Conservation (phyloP, 2,329 filamentous ascomycete species). For the Sporothrix sp. region DNA sequence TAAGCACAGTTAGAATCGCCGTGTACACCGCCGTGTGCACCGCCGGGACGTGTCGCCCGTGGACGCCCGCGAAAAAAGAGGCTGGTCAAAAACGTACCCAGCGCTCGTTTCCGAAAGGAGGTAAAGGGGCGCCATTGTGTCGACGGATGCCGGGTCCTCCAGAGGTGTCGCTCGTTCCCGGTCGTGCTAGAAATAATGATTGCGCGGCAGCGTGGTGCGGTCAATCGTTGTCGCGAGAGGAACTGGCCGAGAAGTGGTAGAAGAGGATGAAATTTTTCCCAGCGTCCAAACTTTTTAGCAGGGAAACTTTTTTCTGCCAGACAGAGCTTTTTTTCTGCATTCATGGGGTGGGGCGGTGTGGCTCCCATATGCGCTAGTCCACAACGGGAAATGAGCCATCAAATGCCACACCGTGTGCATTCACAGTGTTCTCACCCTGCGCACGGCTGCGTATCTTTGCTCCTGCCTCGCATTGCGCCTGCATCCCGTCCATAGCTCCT, state of each 20-base stretch:
- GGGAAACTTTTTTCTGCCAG: conserved; percentile 19
- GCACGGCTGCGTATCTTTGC: not conserved
- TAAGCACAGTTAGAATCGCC: conserved; percentile 29
- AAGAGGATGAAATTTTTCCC: conserved; percentile 16
- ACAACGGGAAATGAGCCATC: not conserved
- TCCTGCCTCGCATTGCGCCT: not conserved
- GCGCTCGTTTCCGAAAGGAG: conserved; percentile 91
- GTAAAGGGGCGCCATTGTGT: conserved; percentile 68
- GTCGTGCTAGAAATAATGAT: not conserved
- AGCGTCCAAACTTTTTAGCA: conserved; percentile 8
- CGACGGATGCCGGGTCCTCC: not conserved
- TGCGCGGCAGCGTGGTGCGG: conserved; percentile 4
- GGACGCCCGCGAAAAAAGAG: not conserved
- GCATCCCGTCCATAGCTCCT: conserved; percentile 1
- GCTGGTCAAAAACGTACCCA: conserved; percentile 40
- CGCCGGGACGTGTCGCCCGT: not conserved
- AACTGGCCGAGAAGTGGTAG: conserved; percentile 6
- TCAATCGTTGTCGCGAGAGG: conserved; percentile 8
- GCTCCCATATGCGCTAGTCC: conserved; percentile 11
- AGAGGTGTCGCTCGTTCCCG: not conserved
- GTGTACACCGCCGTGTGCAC: not conserved
- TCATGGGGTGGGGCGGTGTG: conserved; percentile 15
- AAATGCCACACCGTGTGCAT: not conserved
- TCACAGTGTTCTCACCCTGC: not conserved
- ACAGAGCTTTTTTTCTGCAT: conserved; percentile 15